These are phyloP conservation scores for Suillus brevipes DNA, from an alignment of 768 basidiomycete species.

Conservation along the genomic window DNA sequence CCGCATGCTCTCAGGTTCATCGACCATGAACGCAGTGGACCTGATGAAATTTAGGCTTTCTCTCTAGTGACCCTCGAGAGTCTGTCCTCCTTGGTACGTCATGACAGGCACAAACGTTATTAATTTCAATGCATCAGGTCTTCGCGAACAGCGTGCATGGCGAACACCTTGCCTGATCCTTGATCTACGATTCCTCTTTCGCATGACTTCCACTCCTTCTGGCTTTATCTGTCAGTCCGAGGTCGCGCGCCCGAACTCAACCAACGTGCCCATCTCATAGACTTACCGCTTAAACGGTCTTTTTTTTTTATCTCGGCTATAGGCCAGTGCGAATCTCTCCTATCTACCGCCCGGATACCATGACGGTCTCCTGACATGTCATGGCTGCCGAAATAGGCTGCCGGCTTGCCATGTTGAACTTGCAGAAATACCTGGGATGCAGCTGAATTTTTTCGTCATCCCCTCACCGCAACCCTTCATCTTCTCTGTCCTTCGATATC, in stretches of 20 bases:
- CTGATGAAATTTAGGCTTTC: slow-evolving; percentile 24
- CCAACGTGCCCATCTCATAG: slow-evolving; percentile 21
- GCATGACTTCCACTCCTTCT: slow-evolving; percentile 10
- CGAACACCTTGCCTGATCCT: slow-evolving; percentile 15
- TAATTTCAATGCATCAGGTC: slow-evolving; percentile 13
- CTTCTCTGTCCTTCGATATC: slow-evolving; percentile 13
- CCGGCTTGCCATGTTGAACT: slow-evolving; percentile 9
- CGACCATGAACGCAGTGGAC: slow-evolving; percentile 12
- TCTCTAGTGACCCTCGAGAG: slow-evolving; percentile 18
- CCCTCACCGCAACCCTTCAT: slow-evolving; percentile 1
- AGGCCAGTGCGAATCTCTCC: slow-evolving; percentile 16
- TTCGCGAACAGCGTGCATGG: slow-evolving; percentile 12
- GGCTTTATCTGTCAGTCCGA: slow-evolving; percentile 11
- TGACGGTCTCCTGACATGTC: slow-evolving; percentile 20
- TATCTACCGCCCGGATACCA: slow-evolving; percentile 19
- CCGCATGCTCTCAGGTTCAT: slow-evolving; percentile 12
- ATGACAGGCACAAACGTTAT: slow-evolving; percentile 19
- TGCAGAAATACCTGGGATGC: slow-evolving; percentile 27
- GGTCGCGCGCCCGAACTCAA: slow-evolving; percentile 15
- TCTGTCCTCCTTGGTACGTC: slow-evolving; percentile 28
- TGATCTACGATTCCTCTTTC: slow-evolving; percentile 21
- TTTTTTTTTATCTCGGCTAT: slow-evolving; percentile 23
- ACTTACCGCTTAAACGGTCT: slow-evolving; percentile 11
- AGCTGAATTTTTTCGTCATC: slow-evolving; percentile 7
- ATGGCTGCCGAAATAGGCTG: slow-evolving; percentile 25